Evolutionary conservation across 2,329 filamentous ascomycete species (phyloP).

Genomic region (Claviceps sp.): DNA sequence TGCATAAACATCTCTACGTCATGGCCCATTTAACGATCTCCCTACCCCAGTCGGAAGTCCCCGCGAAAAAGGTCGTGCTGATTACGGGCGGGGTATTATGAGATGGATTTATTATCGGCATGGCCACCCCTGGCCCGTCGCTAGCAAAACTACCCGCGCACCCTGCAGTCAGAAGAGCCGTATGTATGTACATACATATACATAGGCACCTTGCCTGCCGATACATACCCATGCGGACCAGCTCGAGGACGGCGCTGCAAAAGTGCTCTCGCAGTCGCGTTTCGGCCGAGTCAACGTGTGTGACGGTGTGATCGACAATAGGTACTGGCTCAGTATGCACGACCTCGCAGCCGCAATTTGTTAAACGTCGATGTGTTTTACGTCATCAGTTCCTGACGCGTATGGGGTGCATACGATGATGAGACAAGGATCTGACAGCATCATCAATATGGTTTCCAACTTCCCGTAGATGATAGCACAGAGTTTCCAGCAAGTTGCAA

Average conservation of each 20-base stretch:
- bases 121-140: too few species aligned
- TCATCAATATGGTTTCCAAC: constrained; percentile 37
- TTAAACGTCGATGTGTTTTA: constrained; percentile 28
- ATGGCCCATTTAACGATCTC: constrained; percentile 15
- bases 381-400: constrained; percentile 50
- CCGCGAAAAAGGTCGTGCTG: constrained; percentile 24
- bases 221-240: constrained; percentile 14
- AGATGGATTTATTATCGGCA: too few species aligned
- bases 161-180: too few species aligned
- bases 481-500: constrained; percentile 29
- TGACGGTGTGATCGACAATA: constrained; percentile 54
- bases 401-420: constrained; percentile 48
- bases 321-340: constrained; percentile 36
- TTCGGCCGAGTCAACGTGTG: constrained; percentile 46
- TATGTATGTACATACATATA: too few species aligned
- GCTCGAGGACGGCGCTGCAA: constrained; percentile 20
- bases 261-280: constrained; percentile 15
- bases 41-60: constrained; percentile 24
- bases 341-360: constrained; percentile 20
- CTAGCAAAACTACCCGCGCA: too few species aligned
- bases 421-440: constrained; percentile 26
- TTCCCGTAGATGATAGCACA: constrained; percentile 24
- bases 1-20: neutral
- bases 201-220: constrained; percentile 13
- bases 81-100: constrained; percentile 28